phyloP scores from a whole-genome alignment of 192 early-diverging fungal species.

The Coemansia sp. region DNA sequence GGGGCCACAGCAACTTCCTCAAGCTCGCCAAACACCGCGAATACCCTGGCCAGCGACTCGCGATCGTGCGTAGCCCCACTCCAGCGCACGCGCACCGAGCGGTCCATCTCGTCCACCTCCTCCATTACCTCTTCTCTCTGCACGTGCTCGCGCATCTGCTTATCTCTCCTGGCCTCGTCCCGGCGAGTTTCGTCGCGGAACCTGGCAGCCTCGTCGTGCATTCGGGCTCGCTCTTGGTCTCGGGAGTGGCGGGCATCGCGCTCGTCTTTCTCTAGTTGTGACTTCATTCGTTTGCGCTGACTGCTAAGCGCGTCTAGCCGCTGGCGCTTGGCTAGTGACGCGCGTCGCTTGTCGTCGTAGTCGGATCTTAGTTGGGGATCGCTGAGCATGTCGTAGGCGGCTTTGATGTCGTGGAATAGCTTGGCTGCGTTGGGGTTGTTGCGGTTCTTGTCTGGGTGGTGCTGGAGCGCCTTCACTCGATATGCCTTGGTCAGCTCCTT shows the following conservation, averaged over 20 bases:
- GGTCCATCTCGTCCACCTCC: slow-evolving; percentile 41
- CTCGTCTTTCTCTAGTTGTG: slow-evolving; percentile 40
- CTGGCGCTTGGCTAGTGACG: slow-evolving; percentile 40
- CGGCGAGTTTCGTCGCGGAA: slow-evolving; percentile 27
- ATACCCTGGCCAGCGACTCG: slow-evolving; percentile 18
- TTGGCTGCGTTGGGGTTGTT: slow-evolving; percentile 29
- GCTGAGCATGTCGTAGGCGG: slow-evolving; percentile 33
- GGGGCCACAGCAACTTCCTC: slow-evolving; percentile 49
- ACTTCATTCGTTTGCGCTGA: slow-evolving; percentile 46
- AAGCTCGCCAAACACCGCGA: slow-evolving; percentile 32
- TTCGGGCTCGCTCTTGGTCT: not conserved
- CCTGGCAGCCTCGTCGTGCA: slow-evolving; percentile 31
- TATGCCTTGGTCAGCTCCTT: slow-evolving; percentile 79
- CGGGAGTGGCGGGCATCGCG: slow-evolving; percentile 14
- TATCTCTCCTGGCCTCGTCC: slow-evolving; percentile 24
- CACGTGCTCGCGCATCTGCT: slow-evolving; percentile 35
- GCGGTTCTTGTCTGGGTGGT: slow-evolving; percentile 93
- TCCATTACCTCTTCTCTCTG: slow-evolving; percentile 3
- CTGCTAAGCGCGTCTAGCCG: slow-evolving; percentile 24
- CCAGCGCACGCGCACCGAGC: slow-evolving; percentile 35
- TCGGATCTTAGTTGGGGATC: slow-evolving; percentile 24
- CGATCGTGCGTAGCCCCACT: not conserved
- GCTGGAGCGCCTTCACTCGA: slow-evolving; percentile 71
- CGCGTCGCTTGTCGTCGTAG: slow-evolving; percentile 33
- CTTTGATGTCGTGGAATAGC: slow-evolving; percentile 35